Evolutionary conservation across 805 yeast species (phyloP).

Genomic region (Lipomyces orientalis): DNA sequence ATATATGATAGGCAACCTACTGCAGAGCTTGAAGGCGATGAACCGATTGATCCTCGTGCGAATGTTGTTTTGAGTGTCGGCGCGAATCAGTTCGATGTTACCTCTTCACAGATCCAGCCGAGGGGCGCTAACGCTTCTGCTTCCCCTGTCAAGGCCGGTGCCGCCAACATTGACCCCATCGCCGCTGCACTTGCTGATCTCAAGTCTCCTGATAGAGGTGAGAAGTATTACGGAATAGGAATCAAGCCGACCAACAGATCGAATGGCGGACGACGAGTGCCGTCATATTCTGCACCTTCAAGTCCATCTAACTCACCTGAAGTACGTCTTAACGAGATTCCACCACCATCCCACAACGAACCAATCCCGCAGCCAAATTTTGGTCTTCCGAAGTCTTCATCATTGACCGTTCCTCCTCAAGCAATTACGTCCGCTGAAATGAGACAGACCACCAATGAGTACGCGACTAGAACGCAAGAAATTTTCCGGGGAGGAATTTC

Average conservation of each 20-base stretch:
- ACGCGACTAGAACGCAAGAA: constrained; percentile 40
- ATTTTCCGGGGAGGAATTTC: constrained; percentile 32
- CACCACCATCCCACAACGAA: constrained; percentile 23
- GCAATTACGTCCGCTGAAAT: constrained; percentile 49
- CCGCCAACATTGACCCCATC: constrained; percentile 53
- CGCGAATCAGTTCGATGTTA: constrained; percentile 27
- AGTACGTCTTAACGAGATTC: constrained; percentile 14
- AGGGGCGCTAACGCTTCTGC: neutral
- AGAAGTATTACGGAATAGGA: constrained; percentile 21
- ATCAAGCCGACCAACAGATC: neutral
- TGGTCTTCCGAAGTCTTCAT: constrained; percentile 5
- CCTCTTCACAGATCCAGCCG: constrained; percentile 8
- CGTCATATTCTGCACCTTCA: constrained; percentile 43
- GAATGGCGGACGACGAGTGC: constrained; percentile 32
- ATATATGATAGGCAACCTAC: neutral
- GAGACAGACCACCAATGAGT: constrained; percentile 45
- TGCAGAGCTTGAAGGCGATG: constrained; percentile 11
- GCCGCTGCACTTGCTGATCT: constrained; percentile 59
- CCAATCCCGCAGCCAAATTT: constrained; percentile 21
- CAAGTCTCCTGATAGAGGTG: constrained; percentile 37
- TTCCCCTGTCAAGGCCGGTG: neutral
- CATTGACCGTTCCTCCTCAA: constrained; percentile 43
- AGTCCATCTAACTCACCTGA: constrained; percentile 34
- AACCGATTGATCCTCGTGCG: constrained; percentile 29
- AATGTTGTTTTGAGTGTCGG: constrained; percentile 35